A percentile compares a stretch with the other conserved stretches of the same genome.
Evolutionary conservation across 2,329 filamentous ascomycete species (phyloP).

Genomic region (Aspergillus sp.): DNA sequence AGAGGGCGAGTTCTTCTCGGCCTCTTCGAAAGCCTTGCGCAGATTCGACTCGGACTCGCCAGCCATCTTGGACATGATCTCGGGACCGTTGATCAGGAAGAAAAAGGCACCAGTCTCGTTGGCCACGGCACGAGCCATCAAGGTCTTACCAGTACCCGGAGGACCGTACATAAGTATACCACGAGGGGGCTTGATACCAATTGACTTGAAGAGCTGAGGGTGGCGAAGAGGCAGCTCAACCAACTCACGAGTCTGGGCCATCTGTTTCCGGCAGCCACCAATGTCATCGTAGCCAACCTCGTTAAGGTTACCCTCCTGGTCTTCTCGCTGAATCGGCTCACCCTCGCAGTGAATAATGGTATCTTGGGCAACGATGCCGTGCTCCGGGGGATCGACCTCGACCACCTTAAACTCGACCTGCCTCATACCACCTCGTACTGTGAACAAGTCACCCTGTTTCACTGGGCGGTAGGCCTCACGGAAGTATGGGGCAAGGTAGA

Average conservation of each 20-base stretch:
- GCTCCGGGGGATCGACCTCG: slow-evolving; percentile 96
- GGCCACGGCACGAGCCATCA: slow-evolving; percentile 97
- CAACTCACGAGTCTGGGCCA: slow-evolving; percentile 98
- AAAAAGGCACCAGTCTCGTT: slow-evolving; percentile 99
- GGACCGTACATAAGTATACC: slow-evolving; percentile 96
- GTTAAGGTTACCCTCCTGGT: slow-evolving; percentile 98
- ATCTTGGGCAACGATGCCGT: slow-evolving; percentile 96
- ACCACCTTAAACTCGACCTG: slow-evolving; percentile 99
- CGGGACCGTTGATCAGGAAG: slow-evolving; percentile 97
- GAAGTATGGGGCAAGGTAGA: slow-evolving; percentile 99
- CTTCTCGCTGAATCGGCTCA: slow-evolving; percentile 91
- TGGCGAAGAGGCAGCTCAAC: slow-evolving; percentile 94
- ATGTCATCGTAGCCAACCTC: slow-evolving; percentile 99
- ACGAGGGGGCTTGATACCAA: slow-evolving; percentile 98
- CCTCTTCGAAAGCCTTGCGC: slow-evolving; percentile 98
- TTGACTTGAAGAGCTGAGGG: slow-evolving; percentile 98
- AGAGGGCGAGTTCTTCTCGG: slow-evolving; percentile 97
- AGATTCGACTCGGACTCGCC: slow-evolving; percentile 98
- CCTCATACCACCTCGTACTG: slow-evolving; percentile 93
- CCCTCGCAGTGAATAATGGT: slow-evolving; percentile 99
- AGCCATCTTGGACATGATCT: slow-evolving; percentile 99
- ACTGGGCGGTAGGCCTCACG: slow-evolving; percentile 97
- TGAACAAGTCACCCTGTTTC: slow-evolving; percentile 95
- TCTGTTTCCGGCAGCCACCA: slow-evolving; percentile 98
- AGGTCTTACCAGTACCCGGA: slow-evolving; percentile 97